These are phyloP conservation scores for Leishmania aethiopica DNA, from an alignment of 208 protist genomes.

Conservation along the genomic window DNA sequence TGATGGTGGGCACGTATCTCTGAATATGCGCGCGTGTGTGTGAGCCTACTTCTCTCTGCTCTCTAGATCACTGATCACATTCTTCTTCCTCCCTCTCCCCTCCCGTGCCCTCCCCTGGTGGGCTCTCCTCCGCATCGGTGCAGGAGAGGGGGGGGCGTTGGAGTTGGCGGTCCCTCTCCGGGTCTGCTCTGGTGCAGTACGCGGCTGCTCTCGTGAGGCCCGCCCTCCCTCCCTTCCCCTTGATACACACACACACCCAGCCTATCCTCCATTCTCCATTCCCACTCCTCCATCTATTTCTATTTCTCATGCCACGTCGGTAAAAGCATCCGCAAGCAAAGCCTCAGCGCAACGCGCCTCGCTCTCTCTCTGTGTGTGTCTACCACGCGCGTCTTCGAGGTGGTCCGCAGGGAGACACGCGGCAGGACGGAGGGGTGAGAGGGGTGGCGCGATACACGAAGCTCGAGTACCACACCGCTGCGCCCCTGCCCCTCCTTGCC, in stretches of 20 bases:
- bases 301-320: not conserved
- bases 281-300: not conserved
- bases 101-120: not conserved
- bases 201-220: not conserved
- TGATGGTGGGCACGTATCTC: conserved; percentile 28
- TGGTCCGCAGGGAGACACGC: not conserved
- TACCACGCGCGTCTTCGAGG: not conserved
- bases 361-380: not conserved
- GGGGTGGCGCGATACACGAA: not conserved
- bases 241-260: not conserved
- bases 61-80: not conserved
- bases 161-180: not conserved
- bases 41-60: not conserved
- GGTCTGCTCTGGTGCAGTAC: not conserved
- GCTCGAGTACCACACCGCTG: not conserved
- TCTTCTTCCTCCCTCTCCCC: too few relatives aligned
- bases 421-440: not conserved
- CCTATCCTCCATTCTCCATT: not conserved
- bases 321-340: not conserved
- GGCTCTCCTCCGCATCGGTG: not conserved
- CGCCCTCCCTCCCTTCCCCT: not conserved
- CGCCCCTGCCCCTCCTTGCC: not conserved
- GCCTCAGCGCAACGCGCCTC: not conserved
- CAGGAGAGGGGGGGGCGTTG: not conserved
- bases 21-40: not conserved